Percentiles rank a stretch among this genome's conserved stretches.
phyloP scores from a whole-genome alignment of 805 yeast species.

The Saccharomyces mikatae region DNA sequence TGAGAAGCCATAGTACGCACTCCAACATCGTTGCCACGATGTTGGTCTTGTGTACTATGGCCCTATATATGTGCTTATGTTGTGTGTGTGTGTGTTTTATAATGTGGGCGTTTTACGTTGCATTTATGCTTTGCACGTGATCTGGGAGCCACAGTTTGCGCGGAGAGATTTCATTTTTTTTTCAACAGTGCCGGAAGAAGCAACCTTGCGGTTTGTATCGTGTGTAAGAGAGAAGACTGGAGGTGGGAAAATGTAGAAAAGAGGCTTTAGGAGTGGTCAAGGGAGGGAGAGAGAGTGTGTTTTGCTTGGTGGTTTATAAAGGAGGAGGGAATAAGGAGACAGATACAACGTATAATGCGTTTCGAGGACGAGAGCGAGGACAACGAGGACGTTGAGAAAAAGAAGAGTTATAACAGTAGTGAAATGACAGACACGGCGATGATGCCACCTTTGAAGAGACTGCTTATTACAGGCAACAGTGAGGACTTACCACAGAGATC shows the following conservation, averaged over 20 bases:
- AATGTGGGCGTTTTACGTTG: not conserved
- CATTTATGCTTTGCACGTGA: not conserved
- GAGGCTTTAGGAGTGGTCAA: not conserved
- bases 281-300: too few relatives aligned
- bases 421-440: not conserved
- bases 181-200: not conserved
- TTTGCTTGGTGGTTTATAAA: not conserved
- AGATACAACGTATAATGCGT: not conserved
- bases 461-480: not conserved
- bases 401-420: not conserved
- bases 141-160: not conserved
- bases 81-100: not conserved
- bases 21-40: not conserved
- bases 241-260: not conserved
- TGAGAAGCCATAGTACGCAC: not conserved
- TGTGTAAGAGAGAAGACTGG: not conserved
- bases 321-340: not conserved
- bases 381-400: not conserved
- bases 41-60: not conserved
- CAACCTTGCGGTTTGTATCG: not conserved
- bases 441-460: slow-evolving; percentile 1
- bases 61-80: not conserved
- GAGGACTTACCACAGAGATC: not conserved
- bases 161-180: not conserved
- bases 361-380: not conserved